These are phyloP conservation scores for Epichloe sp. DNA, from an alignment of 2,329 filamentous ascomycete genomes.

Conservation along the genomic window DNA sequence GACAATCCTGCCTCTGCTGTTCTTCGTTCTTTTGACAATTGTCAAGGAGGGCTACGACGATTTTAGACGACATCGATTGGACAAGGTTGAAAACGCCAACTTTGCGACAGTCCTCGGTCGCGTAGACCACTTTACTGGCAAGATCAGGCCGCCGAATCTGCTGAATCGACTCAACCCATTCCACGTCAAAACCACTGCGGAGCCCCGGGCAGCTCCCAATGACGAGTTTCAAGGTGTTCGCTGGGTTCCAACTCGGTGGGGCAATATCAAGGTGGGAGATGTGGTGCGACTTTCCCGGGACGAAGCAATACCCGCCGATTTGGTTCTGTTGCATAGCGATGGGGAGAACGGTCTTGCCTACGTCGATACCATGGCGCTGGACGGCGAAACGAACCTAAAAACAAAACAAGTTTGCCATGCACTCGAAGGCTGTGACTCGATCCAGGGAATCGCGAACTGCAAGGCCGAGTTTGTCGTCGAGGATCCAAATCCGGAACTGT, in stretches of 20 bases:
- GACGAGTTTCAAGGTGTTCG: constrained; percentile 44
- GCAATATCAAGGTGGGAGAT: constrained; percentile 36
- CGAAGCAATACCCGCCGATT: constrained; percentile 70
- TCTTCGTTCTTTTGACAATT: constrained; percentile 71
- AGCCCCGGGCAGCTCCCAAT: constrained; percentile 27
- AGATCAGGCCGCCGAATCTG: constrained; percentile 11
- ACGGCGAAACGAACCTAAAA: constrained; percentile 74
- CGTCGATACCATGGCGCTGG: constrained; percentile 72
- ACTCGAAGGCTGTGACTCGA: constrained; percentile 42
- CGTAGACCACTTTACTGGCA: constrained; percentile 20
- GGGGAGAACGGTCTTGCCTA: constrained; percentile 72
- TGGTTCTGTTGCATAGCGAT: constrained; percentile 63
- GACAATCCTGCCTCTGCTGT: constrained; percentile 58
- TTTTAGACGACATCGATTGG: constrained; percentile 63
- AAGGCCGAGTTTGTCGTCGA: constrained; percentile 56
- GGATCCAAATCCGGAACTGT: constrained; percentile 65
- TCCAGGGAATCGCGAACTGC: constrained; percentile 39
- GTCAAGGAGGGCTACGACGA: constrained; percentile 83
- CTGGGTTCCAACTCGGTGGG: constrained; percentile 39
- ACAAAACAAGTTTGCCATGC: constrained; percentile 55
- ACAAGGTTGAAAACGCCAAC: constrained; percentile 64
- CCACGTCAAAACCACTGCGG: constrained; percentile 14
- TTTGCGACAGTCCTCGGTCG: constrained; percentile 32
- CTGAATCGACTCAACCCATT: constrained; percentile 22
- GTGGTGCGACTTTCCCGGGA: constrained; percentile 45